Percentiles rank a stretch among this genome's conserved stretches.
phyloP scores from a whole-genome alignment of 2,329 filamentous ascomycete species.

The Ilyonectria mors-panacis region DNA sequence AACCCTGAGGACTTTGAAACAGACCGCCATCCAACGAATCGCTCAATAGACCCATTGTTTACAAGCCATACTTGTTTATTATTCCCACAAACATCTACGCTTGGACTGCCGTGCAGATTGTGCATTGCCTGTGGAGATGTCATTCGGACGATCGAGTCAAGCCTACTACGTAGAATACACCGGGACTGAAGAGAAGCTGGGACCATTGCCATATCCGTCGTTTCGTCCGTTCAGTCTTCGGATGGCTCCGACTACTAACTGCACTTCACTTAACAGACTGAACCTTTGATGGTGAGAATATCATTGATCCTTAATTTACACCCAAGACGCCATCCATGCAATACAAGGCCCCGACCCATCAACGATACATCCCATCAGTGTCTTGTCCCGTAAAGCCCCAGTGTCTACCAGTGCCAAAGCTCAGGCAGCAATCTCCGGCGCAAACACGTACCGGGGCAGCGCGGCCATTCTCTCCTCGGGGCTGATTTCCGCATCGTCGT shows the following conservation, averaged over 20 bases:
- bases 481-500: constrained; percentile 83
- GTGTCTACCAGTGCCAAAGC: background rate
- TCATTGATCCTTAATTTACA: constrained; percentile 47
- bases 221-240: too few species aligned
- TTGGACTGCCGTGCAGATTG: background rate
- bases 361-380: constrained; percentile 12
- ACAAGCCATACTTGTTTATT: background rate
- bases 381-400: constrained; percentile 12
- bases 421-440: constrained; percentile 42
- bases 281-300: constrained; percentile 28
- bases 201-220: background rate
- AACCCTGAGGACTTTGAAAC: background rate
- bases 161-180: too few species aligned
- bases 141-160: background rate
- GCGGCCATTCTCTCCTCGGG: constrained; percentile 92
- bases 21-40: background rate
- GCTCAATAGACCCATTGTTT: background rate
- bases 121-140: background rate
- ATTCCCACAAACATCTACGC: background rate
- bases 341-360: constrained; percentile 33
- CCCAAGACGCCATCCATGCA: constrained; percentile 48
- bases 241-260: too few species aligned
- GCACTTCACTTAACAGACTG: background rate
- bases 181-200: background rate
- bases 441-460: constrained; percentile 81